These are phyloP conservation scores for Eragrostis tef DNA, from an alignment of 202 grass and related monocot species.

Conservation along the genomic window DNA sequence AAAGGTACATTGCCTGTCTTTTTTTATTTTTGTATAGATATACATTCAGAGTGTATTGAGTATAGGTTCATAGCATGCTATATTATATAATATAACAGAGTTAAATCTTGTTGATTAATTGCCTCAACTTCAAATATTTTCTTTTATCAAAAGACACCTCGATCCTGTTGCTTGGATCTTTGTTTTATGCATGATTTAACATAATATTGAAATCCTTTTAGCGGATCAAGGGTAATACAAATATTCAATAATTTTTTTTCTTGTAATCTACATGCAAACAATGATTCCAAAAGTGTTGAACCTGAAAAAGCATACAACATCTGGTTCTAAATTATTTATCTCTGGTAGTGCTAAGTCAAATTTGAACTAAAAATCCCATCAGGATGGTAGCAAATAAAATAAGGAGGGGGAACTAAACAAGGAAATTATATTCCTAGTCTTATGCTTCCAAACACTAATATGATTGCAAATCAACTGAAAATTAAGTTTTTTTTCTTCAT, in stretches of 20 bases:
- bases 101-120: conserved; percentile 33
- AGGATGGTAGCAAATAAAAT: neutral
- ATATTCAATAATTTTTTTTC: conserved; percentile 28
- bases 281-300: conserved; percentile 36
- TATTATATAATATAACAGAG: neutral
- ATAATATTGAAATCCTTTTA: conserved; percentile 19
- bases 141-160: neutral
- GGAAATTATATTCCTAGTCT: conserved; percentile 22
- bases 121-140: conserved; percentile 14
- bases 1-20: conserved; percentile 61
- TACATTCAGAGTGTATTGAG: neutral
- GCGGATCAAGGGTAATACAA: conserved; percentile 15
- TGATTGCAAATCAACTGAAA: conserved; percentile 23
- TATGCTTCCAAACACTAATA: conserved; percentile 34
- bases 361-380: too few relatives aligned
- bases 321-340: too few relatives aligned
- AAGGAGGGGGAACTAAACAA: neutral
- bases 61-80: conserved; percentile 1
- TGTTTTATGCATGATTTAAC: conserved; percentile 22
- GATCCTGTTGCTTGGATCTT: conserved; percentile 7
- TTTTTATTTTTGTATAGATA: neutral
- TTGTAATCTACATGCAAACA: conserved; percentile 12
- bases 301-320: neutral
- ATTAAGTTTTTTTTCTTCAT: conserved; percentile 15
- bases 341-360: too few relatives aligned